Evolutionary conservation across 306 rosid genomes (phyloP).

Genomic region (Vigna trinervia): DNA sequence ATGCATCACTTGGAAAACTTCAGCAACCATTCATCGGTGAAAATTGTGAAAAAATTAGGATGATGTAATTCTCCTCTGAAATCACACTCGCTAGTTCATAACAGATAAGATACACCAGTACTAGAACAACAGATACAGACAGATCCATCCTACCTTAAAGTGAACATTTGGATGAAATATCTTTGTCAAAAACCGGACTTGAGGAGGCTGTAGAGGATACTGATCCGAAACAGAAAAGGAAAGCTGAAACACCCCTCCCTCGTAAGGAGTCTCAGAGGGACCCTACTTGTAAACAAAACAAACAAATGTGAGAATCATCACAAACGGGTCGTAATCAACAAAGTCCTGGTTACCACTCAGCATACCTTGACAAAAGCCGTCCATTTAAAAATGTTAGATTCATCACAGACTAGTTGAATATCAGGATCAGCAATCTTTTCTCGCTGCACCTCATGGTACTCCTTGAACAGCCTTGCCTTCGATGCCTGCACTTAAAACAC

Average conservation of each 20-base stretch:
- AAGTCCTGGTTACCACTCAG: background rate
- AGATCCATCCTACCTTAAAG: slow-evolving; percentile 71
- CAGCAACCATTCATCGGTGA: slow-evolving; percentile 19
- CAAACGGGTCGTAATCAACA: background rate
- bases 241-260: slow-evolving; percentile 95
- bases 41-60: slow-evolving; percentile 1
- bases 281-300: slow-evolving; percentile 61
- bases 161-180: slow-evolving; percentile 99
- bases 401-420: slow-evolving; percentile 87
- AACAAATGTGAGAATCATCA: slow-evolving; percentile 22
- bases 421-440: slow-evolving; percentile 92
- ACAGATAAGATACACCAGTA: slow-evolving; percentile 21
- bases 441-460: slow-evolving; percentile 95
- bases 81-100: background rate
- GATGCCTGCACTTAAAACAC: slow-evolving; percentile 65
- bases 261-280: slow-evolving; percentile 97
- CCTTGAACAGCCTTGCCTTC: slow-evolving; percentile 93
- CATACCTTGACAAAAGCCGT: slow-evolving; percentile 88
- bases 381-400: slow-evolving; percentile 93
- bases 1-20: slow-evolving; percentile 1
- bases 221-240: slow-evolving; percentile 94
- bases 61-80: background rate
- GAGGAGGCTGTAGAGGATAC: slow-evolving; percentile 97
- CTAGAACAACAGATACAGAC: background rate
- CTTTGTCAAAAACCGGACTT: slow-evolving; percentile 95